Base-by-base conservation (phyloP, 2,329 filamentous ascomycete genomes). In the Escovopsis sp. region DNA sequence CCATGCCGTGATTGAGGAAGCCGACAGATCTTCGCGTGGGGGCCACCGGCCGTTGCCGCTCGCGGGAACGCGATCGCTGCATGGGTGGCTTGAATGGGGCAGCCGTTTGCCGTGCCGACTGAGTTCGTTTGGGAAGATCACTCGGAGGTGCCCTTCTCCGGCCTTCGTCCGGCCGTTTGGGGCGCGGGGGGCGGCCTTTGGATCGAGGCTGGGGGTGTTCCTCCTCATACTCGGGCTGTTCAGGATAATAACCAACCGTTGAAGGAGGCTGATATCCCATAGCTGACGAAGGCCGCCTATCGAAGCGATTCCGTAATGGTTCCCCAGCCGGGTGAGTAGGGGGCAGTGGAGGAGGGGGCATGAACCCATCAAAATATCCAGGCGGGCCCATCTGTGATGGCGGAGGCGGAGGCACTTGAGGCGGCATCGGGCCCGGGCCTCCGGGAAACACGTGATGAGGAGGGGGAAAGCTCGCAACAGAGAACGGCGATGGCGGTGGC, bases 141-240 rank as follows among this genome's bases (percentile, higher is more conserved):
- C 69, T 69, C 10, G 70, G 70, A 16, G 71, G 70, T 69, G 72
- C 71, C 27, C 60, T 58, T 39, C 51, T 56, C 29, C 65, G 61
- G 40, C 70, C 68, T 1, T 71, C 65, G 1, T 67, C 61, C 7
- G 58, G 52, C 42, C 62, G 66, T 51, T 57, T 64, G 11, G 57
- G 57, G 30, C 59, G 52, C 1, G 70, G 72, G n/a, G 62, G 48
- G 16, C 66, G 65, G 24, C 68, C 61, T 5, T 56, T 38, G 2
- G 67, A 45, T 4, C 53, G 54, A 11, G 58, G 53, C 3, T 45
- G 44, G 13, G 59, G 53, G 25, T 60, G 54, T 5, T 66, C 58
- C 10, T 63, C 60, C 20, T 41, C 41, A n/a, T 36, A 38, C 2
- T 67, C 64, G 38, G 64, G 67, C 4, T 66, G 63, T 10, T 65